A percentile compares a stretch with the other conserved stretches of the same genome.
Evolutionary conservation across 306 rosid species (phyloP).

Genomic region (Ochetophila trinervis): DNA sequence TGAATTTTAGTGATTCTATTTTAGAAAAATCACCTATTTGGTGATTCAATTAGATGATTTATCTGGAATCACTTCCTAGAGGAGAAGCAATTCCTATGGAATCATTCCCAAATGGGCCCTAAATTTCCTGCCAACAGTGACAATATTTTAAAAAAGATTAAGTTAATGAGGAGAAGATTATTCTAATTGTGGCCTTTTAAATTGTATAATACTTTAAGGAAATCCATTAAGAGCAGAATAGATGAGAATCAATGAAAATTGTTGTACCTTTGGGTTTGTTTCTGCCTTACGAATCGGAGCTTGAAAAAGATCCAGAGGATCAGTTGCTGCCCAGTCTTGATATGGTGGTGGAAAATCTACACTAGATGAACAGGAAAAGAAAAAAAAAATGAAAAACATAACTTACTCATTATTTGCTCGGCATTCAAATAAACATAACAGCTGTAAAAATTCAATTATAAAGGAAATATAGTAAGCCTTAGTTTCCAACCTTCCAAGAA

Average conservation of each 20-base stretch:
- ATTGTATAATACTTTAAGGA: background rate
- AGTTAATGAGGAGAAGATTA: background rate
- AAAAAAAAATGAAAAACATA: conserved; percentile 20
- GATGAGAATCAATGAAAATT: background rate
- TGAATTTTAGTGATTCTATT: too few species aligned
- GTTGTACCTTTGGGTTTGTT: conserved; percentile 82
- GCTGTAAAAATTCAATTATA: too few species aligned
- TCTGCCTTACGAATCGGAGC: conserved; percentile 69
- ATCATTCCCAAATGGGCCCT: too few species aligned
- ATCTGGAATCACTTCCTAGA: too few species aligned
- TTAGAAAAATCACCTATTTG: too few species aligned
- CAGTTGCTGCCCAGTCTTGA: conserved; percentile 79
- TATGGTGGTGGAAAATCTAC: conserved; percentile 80
- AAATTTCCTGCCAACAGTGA: too few species aligned
- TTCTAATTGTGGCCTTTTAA: background rate
- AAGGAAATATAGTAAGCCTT: too few species aligned
- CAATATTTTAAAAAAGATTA: background rate
- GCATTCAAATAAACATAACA: conserved; percentile 4
- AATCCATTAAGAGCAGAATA: background rate
- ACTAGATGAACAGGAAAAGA: conserved; percentile 57
- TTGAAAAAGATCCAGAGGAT: conserved; percentile 85
- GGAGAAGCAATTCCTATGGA: too few species aligned
- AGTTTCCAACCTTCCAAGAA: too few species aligned
- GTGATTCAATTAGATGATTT: too few species aligned
- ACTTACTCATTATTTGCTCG: background rate